phyloP scores from a whole-genome alignment of 352 stramenopile genomes.

The Globisporangium spinosum region DNA sequence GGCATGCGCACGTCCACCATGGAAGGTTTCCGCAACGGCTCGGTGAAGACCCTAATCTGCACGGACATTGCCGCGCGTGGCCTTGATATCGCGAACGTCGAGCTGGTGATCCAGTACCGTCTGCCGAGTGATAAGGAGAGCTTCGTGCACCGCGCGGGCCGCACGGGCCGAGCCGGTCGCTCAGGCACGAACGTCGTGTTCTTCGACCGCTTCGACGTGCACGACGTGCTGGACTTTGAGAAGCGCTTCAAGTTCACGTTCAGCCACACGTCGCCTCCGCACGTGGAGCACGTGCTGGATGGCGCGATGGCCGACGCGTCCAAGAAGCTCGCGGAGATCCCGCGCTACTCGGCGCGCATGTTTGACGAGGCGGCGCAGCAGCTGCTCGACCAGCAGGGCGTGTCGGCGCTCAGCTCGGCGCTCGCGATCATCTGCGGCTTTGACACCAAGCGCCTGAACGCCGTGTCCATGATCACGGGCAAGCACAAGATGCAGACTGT shows the following conservation, averaged over 20 bases:
- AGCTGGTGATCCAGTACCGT: slow-evolving; percentile 93
- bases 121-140: slow-evolving; percentile 92
- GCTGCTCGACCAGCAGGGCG: slow-evolving; percentile 56
- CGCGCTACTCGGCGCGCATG: slow-evolving; percentile 35
- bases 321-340: slow-evolving; percentile 49
- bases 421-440: slow-evolving; percentile 76
- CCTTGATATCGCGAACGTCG: slow-evolving; percentile 88
- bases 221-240: slow-evolving; percentile 76
- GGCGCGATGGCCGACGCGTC: slow-evolving; percentile 45
- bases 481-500: slow-evolving; percentile 63
- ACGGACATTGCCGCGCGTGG: slow-evolving; percentile 89
- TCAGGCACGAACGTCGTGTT: slow-evolving; percentile 86
- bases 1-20: slow-evolving; percentile 93
- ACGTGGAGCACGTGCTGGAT: slow-evolving; percentile 60
- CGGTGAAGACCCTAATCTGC: slow-evolving; percentile 91
- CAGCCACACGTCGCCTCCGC: slow-evolving; percentile 45
- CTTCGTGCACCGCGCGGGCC: slow-evolving; percentile 92
- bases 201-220: slow-evolving; percentile 61
- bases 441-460: slow-evolving; percentile 57
- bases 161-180: slow-evolving; percentile 85
- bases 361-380: slow-evolving; percentile 57
- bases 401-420: slow-evolving; percentile 53
- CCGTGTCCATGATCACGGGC: slow-evolving; percentile 77
- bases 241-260: slow-evolving; percentile 79
- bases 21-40: slow-evolving; percentile 92